phyloP scores from a whole-genome alignment of 441 rosid species.

The Jatropha multifida region DNA sequence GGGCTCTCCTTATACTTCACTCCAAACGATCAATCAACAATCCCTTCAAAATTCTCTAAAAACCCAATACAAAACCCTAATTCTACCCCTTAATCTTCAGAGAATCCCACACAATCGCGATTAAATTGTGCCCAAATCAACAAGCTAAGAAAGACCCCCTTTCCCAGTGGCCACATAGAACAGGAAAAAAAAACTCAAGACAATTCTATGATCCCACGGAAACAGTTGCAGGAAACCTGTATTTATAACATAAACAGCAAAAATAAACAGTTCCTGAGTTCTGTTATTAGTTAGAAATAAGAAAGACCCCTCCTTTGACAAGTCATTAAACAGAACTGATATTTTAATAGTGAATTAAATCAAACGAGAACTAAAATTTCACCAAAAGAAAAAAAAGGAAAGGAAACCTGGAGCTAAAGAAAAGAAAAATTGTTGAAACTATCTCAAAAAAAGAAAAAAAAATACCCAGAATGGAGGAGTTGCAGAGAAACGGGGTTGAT shows the following conservation, averaged over 20 bases:
- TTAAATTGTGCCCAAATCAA: not conserved
- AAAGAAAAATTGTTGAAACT: not conserved
- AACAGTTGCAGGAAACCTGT: constrained; percentile 19
- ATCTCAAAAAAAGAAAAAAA: not conserved
- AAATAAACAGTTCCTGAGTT: not conserved
- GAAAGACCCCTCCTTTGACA: constrained; percentile 14
- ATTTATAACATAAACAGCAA: constrained; percentile 16
- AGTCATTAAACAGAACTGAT: constrained; percentile 17
- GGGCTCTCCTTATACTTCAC: not conserved
- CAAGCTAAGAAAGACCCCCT: constrained; percentile 14
- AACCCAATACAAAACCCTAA: constrained; percentile 30
- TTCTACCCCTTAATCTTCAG: constrained; percentile 15
- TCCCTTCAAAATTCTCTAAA: constrained; percentile 6
- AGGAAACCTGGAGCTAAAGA: constrained; percentile 15
- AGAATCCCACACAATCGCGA: constrained; percentile 10
- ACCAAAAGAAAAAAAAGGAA: not conserved
- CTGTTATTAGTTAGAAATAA: constrained; percentile 16
- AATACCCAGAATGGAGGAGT: constrained; percentile 4
- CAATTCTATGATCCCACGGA: not conserved
- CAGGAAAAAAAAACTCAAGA: not conserved
- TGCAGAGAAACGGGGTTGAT: constrained; percentile 7
- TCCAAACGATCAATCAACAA: constrained; percentile 11
- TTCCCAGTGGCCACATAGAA: not conserved
- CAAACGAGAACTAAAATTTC: not conserved
- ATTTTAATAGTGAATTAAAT: not conserved